Conservation (phyloP, 2,329 filamentous ascomycete genomes). For the Teratosphaeria zuluensis region DNA sequence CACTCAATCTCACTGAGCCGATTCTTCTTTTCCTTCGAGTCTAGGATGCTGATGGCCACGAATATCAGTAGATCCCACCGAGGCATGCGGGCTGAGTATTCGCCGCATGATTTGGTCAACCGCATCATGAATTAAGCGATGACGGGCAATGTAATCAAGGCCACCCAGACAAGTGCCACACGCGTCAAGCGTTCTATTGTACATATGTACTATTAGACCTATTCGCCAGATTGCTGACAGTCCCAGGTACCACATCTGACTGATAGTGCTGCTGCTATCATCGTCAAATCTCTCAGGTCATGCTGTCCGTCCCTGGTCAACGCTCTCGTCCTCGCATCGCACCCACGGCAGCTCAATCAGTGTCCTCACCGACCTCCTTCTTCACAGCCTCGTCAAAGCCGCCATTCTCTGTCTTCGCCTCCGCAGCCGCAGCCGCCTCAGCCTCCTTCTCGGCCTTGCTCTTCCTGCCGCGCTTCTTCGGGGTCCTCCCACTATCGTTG, state of each 20-base stretch:
- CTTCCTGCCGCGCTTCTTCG: constrained; percentile 6
- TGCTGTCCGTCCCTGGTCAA: neutral
- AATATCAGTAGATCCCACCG: too few relatives aligned
- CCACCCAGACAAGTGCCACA: too few relatives aligned
- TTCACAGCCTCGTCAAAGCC: neutral
- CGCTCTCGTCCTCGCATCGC: neutral
- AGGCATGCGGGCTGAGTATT: too few relatives aligned
- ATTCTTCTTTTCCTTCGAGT: too few relatives aligned
- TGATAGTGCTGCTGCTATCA: neutral
- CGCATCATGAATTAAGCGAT: too few relatives aligned
- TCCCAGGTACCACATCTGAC: neutral
- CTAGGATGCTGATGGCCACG: too few relatives aligned
- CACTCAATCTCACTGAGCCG: too few relatives aligned
- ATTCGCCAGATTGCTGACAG: too few relatives aligned
- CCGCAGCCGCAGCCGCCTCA: neutral
- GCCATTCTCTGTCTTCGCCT: constrained; percentile 1
- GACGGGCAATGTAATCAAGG: too few relatives aligned
- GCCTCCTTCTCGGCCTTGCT: constrained; percentile 4
- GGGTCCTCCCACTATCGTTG: neutral
- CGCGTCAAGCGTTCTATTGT: too few relatives aligned
- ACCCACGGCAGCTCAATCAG: neutral
- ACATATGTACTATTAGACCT: too few relatives aligned
- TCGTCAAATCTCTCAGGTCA: neutral
- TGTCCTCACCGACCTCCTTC: neutral
- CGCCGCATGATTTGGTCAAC: too few relatives aligned